Evolutionary conservation across 2,329 filamentous ascomycete genomes (phyloP).

Genomic region (Mollisiaceae sp.): DNA sequence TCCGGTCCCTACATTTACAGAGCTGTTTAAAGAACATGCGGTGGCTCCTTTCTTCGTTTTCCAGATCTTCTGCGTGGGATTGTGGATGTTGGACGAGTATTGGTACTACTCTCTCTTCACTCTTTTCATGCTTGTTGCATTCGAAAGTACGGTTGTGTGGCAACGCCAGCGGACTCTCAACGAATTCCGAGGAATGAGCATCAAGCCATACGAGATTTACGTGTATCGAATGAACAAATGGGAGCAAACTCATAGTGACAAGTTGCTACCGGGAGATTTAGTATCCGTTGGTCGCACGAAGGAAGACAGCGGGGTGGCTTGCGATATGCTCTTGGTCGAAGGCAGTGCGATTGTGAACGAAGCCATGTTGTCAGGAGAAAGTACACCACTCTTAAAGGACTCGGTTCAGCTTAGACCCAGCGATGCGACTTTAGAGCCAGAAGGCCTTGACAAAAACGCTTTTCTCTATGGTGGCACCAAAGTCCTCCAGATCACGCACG

Average conservation of each 20-base stretch:
- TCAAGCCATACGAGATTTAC: constrained; percentile 96
- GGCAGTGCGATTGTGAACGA: constrained; percentile 98
- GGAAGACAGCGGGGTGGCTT: constrained; percentile 95
- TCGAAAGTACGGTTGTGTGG: constrained; percentile 99
- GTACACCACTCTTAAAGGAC: constrained; percentile 94
- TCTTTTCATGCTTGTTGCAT: constrained; percentile 95
- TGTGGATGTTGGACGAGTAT: constrained; percentile 99
- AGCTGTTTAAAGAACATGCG: constrained; percentile 97
- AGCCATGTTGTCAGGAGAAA: constrained; percentile 98
- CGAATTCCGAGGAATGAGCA: constrained; percentile 99
- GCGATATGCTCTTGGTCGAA: constrained; percentile 94
- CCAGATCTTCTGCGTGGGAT: constrained; percentile 95
- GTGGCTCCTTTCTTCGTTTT: constrained; percentile 99
- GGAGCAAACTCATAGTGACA: constrained; percentile 87
- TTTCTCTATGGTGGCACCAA: constrained; percentile 98
- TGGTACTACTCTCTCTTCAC: constrained; percentile 99
- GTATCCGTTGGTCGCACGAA: constrained; percentile 93
- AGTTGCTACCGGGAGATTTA: constrained; percentile 89
- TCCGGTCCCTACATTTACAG: constrained; percentile 91
- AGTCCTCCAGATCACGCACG: constrained; percentile 92
- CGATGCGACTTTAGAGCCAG: constrained; percentile 80
- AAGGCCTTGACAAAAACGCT: constrained; percentile 94
- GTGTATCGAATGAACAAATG: constrained; percentile 88
- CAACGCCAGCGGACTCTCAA: constrained; percentile 93
- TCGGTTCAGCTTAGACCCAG: constrained; percentile 88